phyloP scores from a whole-genome alignment of 352 stramenopile species.

The Globisporangium sylvaticum region DNA sequence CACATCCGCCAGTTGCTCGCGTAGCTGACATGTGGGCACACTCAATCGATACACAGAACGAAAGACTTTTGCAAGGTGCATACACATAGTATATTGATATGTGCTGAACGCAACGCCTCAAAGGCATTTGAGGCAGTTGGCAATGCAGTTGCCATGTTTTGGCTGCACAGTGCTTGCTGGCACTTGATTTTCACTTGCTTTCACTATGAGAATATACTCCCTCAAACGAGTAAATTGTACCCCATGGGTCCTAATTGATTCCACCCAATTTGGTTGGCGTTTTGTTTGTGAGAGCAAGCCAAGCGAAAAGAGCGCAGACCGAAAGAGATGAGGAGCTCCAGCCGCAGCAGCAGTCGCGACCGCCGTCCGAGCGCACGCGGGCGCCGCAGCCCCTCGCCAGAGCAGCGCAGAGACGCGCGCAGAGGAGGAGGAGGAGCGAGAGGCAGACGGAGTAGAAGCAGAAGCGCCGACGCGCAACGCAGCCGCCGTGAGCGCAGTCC shows the following conservation, averaged over 20 bases:
- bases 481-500: constrained; percentile 17
- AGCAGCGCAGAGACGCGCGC: not conserved
- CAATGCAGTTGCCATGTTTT: not conserved
- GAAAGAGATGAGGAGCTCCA: constrained; percentile 13
- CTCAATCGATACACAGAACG: not conserved
- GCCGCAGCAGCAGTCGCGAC: constrained; percentile 14
- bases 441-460: constrained; percentile 19
- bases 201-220: not conserved
- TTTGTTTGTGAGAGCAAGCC: not conserved
- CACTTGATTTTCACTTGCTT: not conserved
- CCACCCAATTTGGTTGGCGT: not conserved
- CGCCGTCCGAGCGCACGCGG: constrained; percentile 11
- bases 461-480: constrained; percentile 21
- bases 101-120: not conserved
- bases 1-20: constrained; percentile 31
- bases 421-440: too few relatives aligned
- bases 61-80: not conserved
- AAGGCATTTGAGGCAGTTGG: not conserved
- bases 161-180: not conserved
- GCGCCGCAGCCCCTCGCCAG: constrained; percentile 10
- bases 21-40: not conserved
- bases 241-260: not conserved
- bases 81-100: not conserved
- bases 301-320: not conserved
- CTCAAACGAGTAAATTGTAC: not conserved